A percentile compares a stretch with the other conserved stretches of the same genome.
phyloP scores from a whole-genome alignment of 2,329 filamentous ascomycete genomes.

The Penicillium crustosum region DNA sequence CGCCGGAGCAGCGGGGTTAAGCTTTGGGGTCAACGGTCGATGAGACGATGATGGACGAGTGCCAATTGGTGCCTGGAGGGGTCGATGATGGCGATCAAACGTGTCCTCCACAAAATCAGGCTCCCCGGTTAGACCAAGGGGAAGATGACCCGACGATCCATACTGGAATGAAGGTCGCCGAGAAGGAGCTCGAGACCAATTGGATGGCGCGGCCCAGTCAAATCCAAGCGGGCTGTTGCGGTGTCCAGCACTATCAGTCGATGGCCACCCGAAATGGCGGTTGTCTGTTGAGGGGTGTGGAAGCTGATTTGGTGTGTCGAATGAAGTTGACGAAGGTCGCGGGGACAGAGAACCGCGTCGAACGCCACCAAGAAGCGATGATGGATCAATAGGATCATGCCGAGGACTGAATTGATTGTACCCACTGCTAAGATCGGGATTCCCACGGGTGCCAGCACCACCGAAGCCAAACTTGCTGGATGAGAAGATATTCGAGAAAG shows the following conservation, averaged over 20 bases:
- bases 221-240: slow-evolving; percentile 52
- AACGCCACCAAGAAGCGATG: slow-evolving; percentile 44
- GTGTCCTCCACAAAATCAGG: slow-evolving; percentile 49
- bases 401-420: slow-evolving; percentile 51
- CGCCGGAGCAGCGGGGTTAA: slow-evolving; percentile 86
- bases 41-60: slow-evolving; percentile 66
- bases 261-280: slow-evolving; percentile 69
- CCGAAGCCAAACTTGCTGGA: slow-evolving; percentile 41
- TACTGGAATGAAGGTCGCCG: slow-evolving; percentile 77
- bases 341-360: slow-evolving; percentile 47
- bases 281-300: slow-evolving; percentile 78
- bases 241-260: slow-evolving; percentile 54
- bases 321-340: slow-evolving; percentile 54
- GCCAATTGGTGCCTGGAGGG: slow-evolving; percentile 70
- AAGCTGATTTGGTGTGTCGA: slow-evolving; percentile 55
- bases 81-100: slow-evolving; percentile 50
- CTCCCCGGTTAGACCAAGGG: slow-evolving; percentile 55
- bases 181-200: slow-evolving; percentile 76
- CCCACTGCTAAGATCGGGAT: slow-evolving; percentile 36
- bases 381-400: slow-evolving; percentile 49
- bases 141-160: slow-evolving; percentile 67
- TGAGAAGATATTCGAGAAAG: slow-evolving; percentile 47
- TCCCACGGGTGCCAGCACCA: slow-evolving; percentile 32
- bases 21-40: slow-evolving; percentile 56
- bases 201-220: slow-evolving; percentile 54